Conservation (phyloP, 345 rosid species). For the Schrenkiella parvula region DNA sequence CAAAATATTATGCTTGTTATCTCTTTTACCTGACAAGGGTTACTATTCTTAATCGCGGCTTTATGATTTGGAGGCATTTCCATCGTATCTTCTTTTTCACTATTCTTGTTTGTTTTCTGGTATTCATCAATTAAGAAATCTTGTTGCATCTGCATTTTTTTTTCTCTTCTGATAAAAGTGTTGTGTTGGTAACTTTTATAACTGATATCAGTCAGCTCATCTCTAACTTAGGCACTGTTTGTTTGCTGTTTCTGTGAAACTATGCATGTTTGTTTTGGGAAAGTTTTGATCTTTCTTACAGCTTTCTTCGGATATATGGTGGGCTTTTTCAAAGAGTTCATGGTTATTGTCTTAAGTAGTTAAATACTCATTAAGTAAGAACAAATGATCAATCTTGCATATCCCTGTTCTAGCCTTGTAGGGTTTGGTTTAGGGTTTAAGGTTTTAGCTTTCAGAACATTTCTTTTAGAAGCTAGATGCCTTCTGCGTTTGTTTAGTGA, state of each 20-base stretch:
- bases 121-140: background rate
- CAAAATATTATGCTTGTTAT: too few relatives aligned
- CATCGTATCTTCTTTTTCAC: background rate
- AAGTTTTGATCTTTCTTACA: background rate
- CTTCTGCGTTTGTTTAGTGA: background rate
- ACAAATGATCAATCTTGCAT: background rate
- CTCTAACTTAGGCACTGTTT: background rate
- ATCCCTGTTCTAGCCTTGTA: background rate
- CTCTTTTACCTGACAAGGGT: too few relatives aligned
- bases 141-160: background rate
- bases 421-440: background rate
- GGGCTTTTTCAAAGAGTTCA: background rate
- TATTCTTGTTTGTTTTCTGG: background rate
- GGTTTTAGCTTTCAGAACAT: background rate
- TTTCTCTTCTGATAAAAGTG: background rate
- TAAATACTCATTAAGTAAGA: background rate
- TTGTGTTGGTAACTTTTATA: background rate
- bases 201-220: background rate
- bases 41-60: too few relatives aligned
- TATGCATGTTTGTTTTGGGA: background rate
- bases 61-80: background rate
- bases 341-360: background rate
- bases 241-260: background rate
- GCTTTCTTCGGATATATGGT: background rate
- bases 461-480: background rate